Base-by-base conservation (phyloP, 169 alveolate genomes). In the Cryptosporidium xiaoi region DNA sequence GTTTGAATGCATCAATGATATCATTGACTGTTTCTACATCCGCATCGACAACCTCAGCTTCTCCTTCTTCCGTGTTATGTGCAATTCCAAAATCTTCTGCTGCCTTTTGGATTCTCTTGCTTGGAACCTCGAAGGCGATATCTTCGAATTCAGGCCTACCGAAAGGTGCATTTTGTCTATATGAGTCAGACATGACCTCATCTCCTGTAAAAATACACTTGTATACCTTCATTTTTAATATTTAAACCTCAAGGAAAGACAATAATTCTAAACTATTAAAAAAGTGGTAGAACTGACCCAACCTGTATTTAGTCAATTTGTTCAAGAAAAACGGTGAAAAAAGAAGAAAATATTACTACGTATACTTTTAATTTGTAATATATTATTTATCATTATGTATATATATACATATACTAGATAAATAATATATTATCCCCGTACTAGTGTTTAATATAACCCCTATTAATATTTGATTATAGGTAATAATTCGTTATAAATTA, bases 121-220 rank as follows among this genome's bases (percentile, higher is more conserved):
- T 89, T 71, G 94, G 93, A 53, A 95, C 97, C 84, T 95, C 97
- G 82, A 95, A 95, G 62, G 97, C 97, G 56, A 95, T 95, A 83
- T 93, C 94, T 33, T 91, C 83, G 31, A 95, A 91, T 44, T 92
- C 95, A 16, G 91, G 84, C 82, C 83, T 92, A 58, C 92, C 97
- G 91, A 95, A 95, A 51, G 97, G 97, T 77, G 93, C 91, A 60
- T 68, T 84, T 71, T 95, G 97, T 44, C 20, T 82, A 91, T 95
- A 95, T 69, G 97, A 95, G 91, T 95, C 97, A 51, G 97, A 95
- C 93, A 96, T 93, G 83, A 95, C 96, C 91, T 95, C 97, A 90
- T 95, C 97, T 65, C 95, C 96, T 71, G 97, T 93, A 90, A 94
- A 93, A 48, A 95, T 90, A 91, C 94, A 95, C 90, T 93, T 94